phyloP scores from a whole-genome alignment of 176 grass and related monocot genomes.

The Eragrostis nindensis region DNA sequence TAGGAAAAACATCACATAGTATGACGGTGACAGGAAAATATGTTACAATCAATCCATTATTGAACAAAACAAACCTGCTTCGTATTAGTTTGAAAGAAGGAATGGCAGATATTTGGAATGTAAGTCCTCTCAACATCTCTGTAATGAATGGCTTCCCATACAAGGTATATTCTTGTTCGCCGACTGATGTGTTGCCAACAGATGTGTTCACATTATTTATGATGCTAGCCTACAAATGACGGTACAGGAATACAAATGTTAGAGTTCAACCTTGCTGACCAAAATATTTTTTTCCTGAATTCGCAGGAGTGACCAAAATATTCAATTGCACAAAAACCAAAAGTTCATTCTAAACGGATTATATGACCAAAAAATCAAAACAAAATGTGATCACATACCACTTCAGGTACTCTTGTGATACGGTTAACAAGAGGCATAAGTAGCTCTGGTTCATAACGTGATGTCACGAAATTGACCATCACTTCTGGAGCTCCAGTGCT shows the following conservation, averaged over 20 bases:
- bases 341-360: background rate
- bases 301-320: slow-evolving; percentile 11
- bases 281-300: no score
- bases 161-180: slow-evolving; percentile 89
- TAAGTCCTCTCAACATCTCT: slow-evolving; percentile 92
- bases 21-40: background rate
- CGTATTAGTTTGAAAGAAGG: slow-evolving; percentile 98
- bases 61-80: slow-evolving; percentile 67
- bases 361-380: background rate
- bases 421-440: slow-evolving; percentile 68
- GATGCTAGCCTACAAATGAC: slow-evolving; percentile 62
- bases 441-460: slow-evolving; percentile 75
- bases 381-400: slow-evolving; percentile 57
- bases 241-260: slow-evolving; percentile 31
- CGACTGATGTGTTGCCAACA: slow-evolving; percentile 84
- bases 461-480: slow-evolving; percentile 99
- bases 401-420: slow-evolving; percentile 84
- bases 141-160: slow-evolving; percentile 86
- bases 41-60: slow-evolving; percentile 7
- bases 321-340: slow-evolving; percentile 9
- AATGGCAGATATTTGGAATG: slow-evolving; percentile 97
- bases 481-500: slow-evolving; percentile 77
- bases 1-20: slow-evolving; percentile 10
- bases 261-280: slow-evolving; percentile 24
- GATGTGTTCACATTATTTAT: slow-evolving; percentile 97